phyloP scores from a whole-genome alignment of 306 rosid genomes.

The Vicia villosa region DNA sequence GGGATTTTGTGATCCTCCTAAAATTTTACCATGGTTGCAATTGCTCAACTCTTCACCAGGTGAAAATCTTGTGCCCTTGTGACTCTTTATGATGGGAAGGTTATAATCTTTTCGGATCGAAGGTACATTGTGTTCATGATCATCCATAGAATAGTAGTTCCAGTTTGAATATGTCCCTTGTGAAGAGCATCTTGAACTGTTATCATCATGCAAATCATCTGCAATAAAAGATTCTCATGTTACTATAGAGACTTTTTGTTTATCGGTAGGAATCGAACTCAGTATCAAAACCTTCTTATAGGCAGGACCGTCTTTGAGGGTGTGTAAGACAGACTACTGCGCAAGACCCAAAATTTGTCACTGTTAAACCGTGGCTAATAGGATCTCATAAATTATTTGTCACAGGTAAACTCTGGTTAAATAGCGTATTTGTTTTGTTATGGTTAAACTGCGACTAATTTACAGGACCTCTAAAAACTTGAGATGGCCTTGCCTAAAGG shows the following conservation, averaged over 20 bases:
- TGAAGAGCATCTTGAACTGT: slow-evolving; percentile 78
- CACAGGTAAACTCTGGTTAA: too few relatives aligned
- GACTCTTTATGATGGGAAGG: slow-evolving; percentile 47
- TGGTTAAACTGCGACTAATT: too few relatives aligned
- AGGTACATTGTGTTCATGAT: slow-evolving; percentile 44
- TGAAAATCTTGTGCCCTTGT: slow-evolving; percentile 59
- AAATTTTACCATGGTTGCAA: slow-evolving; percentile 44
- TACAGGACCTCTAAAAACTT: too few relatives aligned
- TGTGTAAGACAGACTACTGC: too few relatives aligned
- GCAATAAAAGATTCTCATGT: slow-evolving; percentile 45
- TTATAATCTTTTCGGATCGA: slow-evolving; percentile 42
- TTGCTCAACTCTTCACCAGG: slow-evolving; percentile 44
- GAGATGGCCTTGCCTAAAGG: neutral
- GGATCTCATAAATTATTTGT: too few relatives aligned
- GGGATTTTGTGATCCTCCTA: slow-evolving; percentile 39
- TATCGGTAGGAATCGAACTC: too few relatives aligned
- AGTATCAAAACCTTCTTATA: too few relatives aligned
- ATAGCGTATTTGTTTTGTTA: too few relatives aligned
- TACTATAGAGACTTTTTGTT: slow-evolving; percentile 15
- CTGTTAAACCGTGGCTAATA: too few relatives aligned
- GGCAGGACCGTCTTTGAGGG: too few relatives aligned
- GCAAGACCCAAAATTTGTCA: too few relatives aligned
- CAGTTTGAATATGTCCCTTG: slow-evolving; percentile 69
- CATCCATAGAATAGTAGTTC: slow-evolving; percentile 56
- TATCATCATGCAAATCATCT: slow-evolving; percentile 77